phyloP scores from a whole-genome alignment of 1,284 basidiomycete species.

The Neolentinus lepideus region DNA sequence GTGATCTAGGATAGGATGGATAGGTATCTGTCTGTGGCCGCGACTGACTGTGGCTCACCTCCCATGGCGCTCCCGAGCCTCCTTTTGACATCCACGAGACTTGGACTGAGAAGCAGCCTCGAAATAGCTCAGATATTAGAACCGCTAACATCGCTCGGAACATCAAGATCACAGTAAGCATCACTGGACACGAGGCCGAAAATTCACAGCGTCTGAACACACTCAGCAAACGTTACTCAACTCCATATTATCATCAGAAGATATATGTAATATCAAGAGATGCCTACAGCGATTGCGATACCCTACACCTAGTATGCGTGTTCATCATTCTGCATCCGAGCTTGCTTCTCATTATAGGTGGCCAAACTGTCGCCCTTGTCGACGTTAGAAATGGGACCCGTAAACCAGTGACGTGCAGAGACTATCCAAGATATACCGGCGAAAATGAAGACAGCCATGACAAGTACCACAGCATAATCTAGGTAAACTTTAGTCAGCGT shows the following conservation, averaged over 20 bases:
- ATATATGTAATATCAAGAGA: background rate
- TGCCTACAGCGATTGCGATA: background rate
- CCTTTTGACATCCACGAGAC: background rate
- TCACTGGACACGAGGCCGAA: background rate
- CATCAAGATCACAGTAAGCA: background rate
- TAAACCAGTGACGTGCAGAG: conserved; percentile 67
- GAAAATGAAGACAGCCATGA: conserved; percentile 58
- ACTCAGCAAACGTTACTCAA: background rate
- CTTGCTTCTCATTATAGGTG: conserved; percentile 14
- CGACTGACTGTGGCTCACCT: too few relatives aligned
- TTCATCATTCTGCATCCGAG: background rate
- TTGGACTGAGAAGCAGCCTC: background rate
- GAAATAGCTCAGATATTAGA: background rate
- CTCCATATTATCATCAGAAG: too few relatives aligned
- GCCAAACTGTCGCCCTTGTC: conserved; percentile 19
- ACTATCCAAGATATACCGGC: conserved; percentile 56
- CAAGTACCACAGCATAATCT: conserved; percentile 66
- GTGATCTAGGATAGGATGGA: too few relatives aligned
- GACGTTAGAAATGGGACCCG: conserved; percentile 53
- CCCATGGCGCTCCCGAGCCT: background rate
- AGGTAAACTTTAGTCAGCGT: conserved; percentile 2
- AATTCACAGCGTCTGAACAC: background rate
- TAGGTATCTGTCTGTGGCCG: too few relatives aligned
- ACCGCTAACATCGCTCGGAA: background rate
- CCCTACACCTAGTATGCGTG: background rate